These are phyloP conservation scores for Amanita fuliginea DNA, from an alignment of 768 basidiomycete species.

Conservation along the genomic window DNA sequence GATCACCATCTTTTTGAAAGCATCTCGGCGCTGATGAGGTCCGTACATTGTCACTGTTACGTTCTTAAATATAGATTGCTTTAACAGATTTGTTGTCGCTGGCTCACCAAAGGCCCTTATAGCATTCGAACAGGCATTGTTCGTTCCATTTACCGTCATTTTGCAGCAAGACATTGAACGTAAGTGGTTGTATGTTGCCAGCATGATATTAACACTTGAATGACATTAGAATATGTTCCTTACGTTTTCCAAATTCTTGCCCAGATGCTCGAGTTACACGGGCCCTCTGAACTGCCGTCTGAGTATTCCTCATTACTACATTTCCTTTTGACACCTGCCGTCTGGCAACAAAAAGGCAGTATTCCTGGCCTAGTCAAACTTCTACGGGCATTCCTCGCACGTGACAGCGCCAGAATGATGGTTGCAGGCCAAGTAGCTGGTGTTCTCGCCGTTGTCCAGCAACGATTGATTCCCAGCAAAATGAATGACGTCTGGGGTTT, in stretches of 20 bases:
- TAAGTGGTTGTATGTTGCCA: conserved; percentile 23
- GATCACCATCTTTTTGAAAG: conserved; percentile 98
- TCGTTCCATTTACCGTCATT: conserved; percentile 80
- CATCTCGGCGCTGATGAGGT: conserved; percentile 89
- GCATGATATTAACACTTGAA: neutral
- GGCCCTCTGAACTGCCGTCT: conserved; percentile 43
- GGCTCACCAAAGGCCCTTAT: conserved; percentile 56
- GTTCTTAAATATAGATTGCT: neutral
- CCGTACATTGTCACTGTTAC: conserved; percentile 3
- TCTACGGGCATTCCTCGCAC: conserved; percentile 70
- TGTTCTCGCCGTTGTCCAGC: conserved; percentile 83
- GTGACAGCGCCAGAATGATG: conserved; percentile 61
- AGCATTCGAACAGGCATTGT: conserved; percentile 71
- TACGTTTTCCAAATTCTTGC: conserved; percentile 96
- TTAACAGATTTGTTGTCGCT: conserved; percentile 64
- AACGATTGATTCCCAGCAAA: conserved; percentile 80
- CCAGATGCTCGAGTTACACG: conserved; percentile 85
- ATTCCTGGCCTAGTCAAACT: conserved; percentile 89
- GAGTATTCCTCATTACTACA: conserved; percentile 74
- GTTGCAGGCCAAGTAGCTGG: conserved; percentile 60
- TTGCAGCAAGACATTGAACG: conserved; percentile 90
- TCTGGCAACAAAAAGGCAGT: conserved; percentile 92
- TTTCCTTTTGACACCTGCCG: conserved; percentile 71
- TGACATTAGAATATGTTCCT: conserved; percentile 76
- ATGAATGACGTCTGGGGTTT: conserved; percentile 87